Percentiles rank a stretch among this genome's conserved stretches.
phyloP scores from a whole-genome alignment of 176 grass and related monocot genomes.

The Phoenix roebelenii region DNA sequence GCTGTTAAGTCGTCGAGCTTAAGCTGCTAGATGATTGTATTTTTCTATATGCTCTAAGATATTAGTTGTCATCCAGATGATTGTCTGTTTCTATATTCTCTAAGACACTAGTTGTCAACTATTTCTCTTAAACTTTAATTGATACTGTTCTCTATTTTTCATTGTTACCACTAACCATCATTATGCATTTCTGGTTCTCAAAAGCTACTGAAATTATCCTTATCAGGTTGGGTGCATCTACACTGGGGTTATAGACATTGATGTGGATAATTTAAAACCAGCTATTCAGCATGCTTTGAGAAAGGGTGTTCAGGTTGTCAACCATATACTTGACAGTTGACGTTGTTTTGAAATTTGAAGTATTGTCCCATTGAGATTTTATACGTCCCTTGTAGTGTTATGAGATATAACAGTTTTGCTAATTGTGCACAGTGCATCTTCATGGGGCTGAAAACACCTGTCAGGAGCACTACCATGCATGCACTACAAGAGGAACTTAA shows the following conservation, averaged over 20 bases:
- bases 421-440: constrained; percentile 30
- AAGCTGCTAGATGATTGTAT: no score
- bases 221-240: constrained; percentile 42
- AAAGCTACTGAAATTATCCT: neutral
- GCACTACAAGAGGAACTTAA: constrained; percentile 34
- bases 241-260: constrained; percentile 16
- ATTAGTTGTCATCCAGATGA: no score
- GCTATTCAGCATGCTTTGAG: constrained; percentile 19
- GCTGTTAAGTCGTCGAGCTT: no score
- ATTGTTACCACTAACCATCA: no score
- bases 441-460: constrained; percentile 15
- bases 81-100: no score
- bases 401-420: constrained; percentile 2
- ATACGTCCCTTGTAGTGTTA: no score
- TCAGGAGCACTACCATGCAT: constrained; percentile 12
- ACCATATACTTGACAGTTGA: neutral
- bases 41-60: no score
- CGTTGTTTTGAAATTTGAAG: constrained; percentile 8
- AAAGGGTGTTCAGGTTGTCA: constrained; percentile 28
- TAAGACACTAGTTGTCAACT: no score
- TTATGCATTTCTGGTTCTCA: neutral
- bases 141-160: neutral
- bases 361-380: no score
- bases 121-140: neutral
- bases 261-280: constrained; percentile 27